These are phyloP conservation scores for Daedaleopsis sinensis DNA, from an alignment of 768 basidiomycete species.

Conservation along the genomic window DNA sequence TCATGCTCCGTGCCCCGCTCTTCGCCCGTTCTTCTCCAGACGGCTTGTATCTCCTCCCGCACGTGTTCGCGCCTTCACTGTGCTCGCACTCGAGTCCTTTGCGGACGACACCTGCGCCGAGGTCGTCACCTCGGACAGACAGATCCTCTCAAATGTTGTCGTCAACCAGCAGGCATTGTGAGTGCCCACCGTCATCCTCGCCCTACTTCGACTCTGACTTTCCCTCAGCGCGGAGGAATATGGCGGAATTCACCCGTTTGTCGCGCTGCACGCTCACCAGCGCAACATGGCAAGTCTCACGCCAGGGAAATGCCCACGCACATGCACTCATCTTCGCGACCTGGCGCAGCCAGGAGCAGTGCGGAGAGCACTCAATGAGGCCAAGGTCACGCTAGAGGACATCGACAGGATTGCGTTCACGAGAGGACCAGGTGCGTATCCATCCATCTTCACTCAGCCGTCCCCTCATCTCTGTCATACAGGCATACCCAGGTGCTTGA, in stretches of 20 bases:
- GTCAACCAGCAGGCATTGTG: no score
- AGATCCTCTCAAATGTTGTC: no score
- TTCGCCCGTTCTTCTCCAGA: not conserved
- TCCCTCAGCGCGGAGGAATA: no score
- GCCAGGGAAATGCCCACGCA: not conserved
- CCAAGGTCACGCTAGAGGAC: constrained; percentile 57
- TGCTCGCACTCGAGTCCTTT: no score
- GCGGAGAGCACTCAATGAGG: constrained; percentile 64
- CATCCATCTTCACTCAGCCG: not conserved
- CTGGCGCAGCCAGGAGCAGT: constrained; percentile 71
- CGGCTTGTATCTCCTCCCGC: not conserved
- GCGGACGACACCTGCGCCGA: no score
- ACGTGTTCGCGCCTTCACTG: constrained; percentile 42
- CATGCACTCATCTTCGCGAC: not conserved
- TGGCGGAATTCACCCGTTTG: no score
- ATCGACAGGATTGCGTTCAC: constrained; percentile 92
- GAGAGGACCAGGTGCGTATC: constrained; percentile 68
- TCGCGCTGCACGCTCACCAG: constrained; percentile 82
- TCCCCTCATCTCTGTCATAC: not conserved
- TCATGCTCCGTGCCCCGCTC: constrained; percentile 1
- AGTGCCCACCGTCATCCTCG: no score
- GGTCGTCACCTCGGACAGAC: no score
- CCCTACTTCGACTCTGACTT: no score
- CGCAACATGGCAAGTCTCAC: constrained; percentile 61
- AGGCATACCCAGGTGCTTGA: constrained; percentile 84